These are phyloP conservation scores for Ceratocystis eucalypticola DNA, from an alignment of 2,329 filamentous ascomycete species.

Conservation along the genomic window DNA sequence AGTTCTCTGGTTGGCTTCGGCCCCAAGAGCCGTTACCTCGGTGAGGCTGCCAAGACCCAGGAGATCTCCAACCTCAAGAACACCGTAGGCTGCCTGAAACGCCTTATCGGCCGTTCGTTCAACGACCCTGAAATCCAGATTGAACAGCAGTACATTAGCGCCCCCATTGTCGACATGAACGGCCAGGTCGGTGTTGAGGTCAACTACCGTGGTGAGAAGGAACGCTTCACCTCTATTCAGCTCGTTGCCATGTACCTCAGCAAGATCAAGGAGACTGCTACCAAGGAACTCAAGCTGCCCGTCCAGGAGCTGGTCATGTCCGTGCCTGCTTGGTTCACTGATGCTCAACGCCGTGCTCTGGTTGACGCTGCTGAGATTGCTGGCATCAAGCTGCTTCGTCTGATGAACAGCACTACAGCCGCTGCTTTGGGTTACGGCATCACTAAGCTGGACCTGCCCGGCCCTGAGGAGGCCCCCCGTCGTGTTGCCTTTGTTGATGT, in stretches of 20 bases:
- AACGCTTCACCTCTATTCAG: slow-evolving; percentile 88
- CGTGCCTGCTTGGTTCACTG: slow-evolving; percentile 94
- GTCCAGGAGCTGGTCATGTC: slow-evolving; percentile 90
- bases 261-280: slow-evolving; percentile 82
- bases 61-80: slow-evolving; percentile 99
- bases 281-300: slow-evolving; percentile 74
- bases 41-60: slow-evolving; percentile 93
- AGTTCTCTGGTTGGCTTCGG: slow-evolving; percentile 92
- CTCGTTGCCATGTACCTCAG: slow-evolving; percentile 89
- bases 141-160: slow-evolving; percentile 84
- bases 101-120: slow-evolving; percentile 74
- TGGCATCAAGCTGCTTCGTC: slow-evolving; percentile 76
- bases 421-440: slow-evolving; percentile 94
- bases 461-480: slow-evolving; percentile 78
- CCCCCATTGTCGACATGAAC: slow-evolving; percentile 74
- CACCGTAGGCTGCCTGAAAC: slow-evolving; percentile 85
- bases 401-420: slow-evolving; percentile 97
- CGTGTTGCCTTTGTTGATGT: slow-evolving; percentile 89
- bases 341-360: slow-evolving; percentile 76
- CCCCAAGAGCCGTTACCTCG: slow-evolving; percentile 83
- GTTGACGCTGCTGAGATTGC: slow-evolving; percentile 89
- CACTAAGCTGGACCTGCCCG: slow-evolving; percentile 87
- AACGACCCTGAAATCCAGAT: slow-evolving; percentile 84
- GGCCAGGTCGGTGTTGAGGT: slow-evolving; percentile 94
- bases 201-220: slow-evolving; percentile 83